Evolutionary conservation across 2,329 filamentous ascomycete genomes (phyloP), one percentile per base, ranked within the genome.

Genomic region (Fusarium coffeatum): DNA sequence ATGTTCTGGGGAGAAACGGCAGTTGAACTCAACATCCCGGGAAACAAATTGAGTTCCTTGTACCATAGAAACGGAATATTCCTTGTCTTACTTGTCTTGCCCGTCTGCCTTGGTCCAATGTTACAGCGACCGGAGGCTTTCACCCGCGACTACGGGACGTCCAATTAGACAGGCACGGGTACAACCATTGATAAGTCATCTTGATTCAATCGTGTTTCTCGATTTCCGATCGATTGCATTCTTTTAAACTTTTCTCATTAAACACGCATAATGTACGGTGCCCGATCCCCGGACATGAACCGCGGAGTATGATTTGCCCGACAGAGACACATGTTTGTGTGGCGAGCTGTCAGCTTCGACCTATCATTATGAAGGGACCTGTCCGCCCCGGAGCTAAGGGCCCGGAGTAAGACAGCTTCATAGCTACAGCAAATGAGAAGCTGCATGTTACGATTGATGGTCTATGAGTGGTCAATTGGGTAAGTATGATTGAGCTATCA

Each of bases 361-460:
- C 62, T 66, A 60, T 55, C 47, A 66, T 4, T 25, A 13, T 5
- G 15, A 8, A 0, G 6, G 28, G 37, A 6, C 2, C 8, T 22
- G 0, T 20, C 41, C 43, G 22, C 10, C 8, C 62, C 60, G 62
- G 62, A 65, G 62, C 42, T 65, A 27, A 60, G 13, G 9, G 0
- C 47, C 62, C 61, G 61, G 28, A 3, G 2, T 2, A 6, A 40
- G 15, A 20, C 22, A 22, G n/a, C 5, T 6, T 34, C 2, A 8
- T 3, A 27, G 8, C 12, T 8, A 11, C 22, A 10, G 28, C 58
- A 12, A 68, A 64, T 68, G n/a, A 47, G 23, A 6, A 6, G 20
- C 10, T 3, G 8, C 5, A 0, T 8, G 20, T 68, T 59, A 37
- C 2, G 23, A 37, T 49, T 2, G 1, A 6, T 22, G 10, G 0